Evolutionary conservation across 495 filamentous ascomycete species (phyloP), one percentile per base, ranked within the genome.

Genomic region (Viridothelium virens): DNA sequence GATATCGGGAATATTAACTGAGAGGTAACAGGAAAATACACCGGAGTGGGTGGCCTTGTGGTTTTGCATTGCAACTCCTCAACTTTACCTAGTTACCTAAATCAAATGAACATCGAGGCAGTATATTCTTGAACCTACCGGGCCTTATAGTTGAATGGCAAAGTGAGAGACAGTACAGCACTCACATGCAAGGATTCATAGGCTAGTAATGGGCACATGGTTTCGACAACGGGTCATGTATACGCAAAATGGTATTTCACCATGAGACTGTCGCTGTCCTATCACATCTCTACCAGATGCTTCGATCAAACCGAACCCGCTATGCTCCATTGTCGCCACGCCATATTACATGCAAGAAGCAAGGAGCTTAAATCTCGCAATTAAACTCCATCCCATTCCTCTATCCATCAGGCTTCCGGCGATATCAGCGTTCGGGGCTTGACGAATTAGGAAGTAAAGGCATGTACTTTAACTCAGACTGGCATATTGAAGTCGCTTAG

Each of bases 1-100:
- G 70, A 86, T 97, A 74, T 87, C 89, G 0, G 86, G 86, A 12
- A 87, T 96, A 62, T 69, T 97, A 69, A 82, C 82, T 34, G 78
- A 78, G 68, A 67, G 65, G 14, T 74, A 61, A 69, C 11, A 34
- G 11, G 38, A 61, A 46, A 46, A 16, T 46, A 16, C 7, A 46
- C 41, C 41, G 41, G 14, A 46, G 14, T 9, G 14, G 41, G 9
- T 46, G 41, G 9, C 41, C 41, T 9, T 46, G 41, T 16, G 14
- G 14, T 16, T 46, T 46, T 46, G 7, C 9, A 9, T 46, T 25
- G 25, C 14, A 44, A 14, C 14, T 14, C 41, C 7, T 44, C 41
- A 44, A 44, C 6, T 44, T 44, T 44, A 44, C 14, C 41, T 44
- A 44, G 41, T 14, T 44, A 25, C 25, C 25, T 25, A 25, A 25